These are phyloP conservation scores for Boletus rubescentipes DNA, from an alignment of 768 basidiomycete genomes.

Conservation along the genomic window DNA sequence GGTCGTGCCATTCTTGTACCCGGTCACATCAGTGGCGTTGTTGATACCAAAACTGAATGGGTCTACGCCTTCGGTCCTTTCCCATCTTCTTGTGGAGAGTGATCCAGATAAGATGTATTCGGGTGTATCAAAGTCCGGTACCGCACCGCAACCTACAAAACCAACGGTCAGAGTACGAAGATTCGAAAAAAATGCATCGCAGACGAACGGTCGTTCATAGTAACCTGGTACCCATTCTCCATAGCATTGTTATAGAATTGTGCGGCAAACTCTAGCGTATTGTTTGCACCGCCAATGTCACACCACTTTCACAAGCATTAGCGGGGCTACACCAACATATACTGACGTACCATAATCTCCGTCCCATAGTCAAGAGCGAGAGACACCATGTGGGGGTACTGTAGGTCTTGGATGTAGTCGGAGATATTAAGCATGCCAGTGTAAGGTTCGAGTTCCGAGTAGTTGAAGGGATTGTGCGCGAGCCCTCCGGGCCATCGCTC, in stretches of 20 bases:
- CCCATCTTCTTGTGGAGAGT: slow-evolving; percentile 51
- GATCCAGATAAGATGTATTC: slow-evolving; percentile 51
- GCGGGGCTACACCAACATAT: background rate
- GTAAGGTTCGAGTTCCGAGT: slow-evolving; percentile 49
- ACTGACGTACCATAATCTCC: slow-evolving; percentile 50
- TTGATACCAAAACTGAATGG: slow-evolving; percentile 52
- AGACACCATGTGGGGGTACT: slow-evolving; percentile 51
- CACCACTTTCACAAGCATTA: slow-evolving; percentile 44
- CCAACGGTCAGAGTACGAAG: background rate
- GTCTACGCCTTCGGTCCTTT: slow-evolving; percentile 59
- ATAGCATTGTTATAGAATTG: slow-evolving; percentile 46
- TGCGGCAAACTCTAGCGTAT: slow-evolving; percentile 43
- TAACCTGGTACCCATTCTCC: slow-evolving; percentile 44
- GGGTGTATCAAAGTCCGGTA: slow-evolving; percentile 55
- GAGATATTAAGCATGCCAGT: slow-evolving; percentile 49
- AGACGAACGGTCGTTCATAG: slow-evolving; percentile 42
- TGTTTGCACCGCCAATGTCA: slow-evolving; percentile 54
- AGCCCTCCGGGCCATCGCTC: slow-evolving; percentile 52
- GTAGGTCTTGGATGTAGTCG: slow-evolving; percentile 53
- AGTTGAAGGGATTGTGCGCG: slow-evolving; percentile 50
- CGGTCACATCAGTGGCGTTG: slow-evolving; percentile 37
- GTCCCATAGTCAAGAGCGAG: slow-evolving; percentile 47
- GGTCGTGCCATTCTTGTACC: slow-evolving; percentile 50
- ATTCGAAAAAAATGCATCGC: background rate
- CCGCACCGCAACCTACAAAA: slow-evolving; percentile 44